phyloP scores from a whole-genome alignment of 169 alveolate genomes.

The Plasmodium fragile region DNA sequence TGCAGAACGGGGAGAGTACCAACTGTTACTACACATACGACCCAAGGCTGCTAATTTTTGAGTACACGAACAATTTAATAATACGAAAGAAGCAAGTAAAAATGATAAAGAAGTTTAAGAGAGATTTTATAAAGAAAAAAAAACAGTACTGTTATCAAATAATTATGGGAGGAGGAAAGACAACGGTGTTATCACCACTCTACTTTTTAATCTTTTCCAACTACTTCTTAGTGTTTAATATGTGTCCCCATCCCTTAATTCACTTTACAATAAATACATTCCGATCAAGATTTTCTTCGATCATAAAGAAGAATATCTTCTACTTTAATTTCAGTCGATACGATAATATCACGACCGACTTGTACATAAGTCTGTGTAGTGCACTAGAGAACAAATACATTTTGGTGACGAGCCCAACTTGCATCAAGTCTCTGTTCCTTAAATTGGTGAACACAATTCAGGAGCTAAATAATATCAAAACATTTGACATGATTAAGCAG shows the following conservation, averaged over 20 bases:
- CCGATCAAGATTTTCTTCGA: conserved; percentile 90
- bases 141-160: conserved; percentile 92
- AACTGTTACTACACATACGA: conserved; percentile 81
- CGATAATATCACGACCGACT: conserved; percentile 86
- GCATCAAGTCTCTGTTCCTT: conserved; percentile 90
- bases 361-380: conserved; percentile 87
- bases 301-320: conserved; percentile 87
- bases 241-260: conserved; percentile 90
- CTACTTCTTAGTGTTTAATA: conserved; percentile 86
- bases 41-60: conserved; percentile 92
- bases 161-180: conserved; percentile 96
- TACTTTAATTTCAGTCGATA: conserved; percentile 88
- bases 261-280: conserved; percentile 91
- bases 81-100: conserved; percentile 90
- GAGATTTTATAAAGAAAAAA: conserved; percentile 82
- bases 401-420: conserved; percentile 91
- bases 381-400: conserved; percentile 90
- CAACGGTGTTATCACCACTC: conserved; percentile 91
- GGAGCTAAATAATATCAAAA: conserved; percentile 81
- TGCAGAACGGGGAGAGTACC: neutral
- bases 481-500: conserved; percentile 76
- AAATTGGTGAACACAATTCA: conserved; percentile 88
- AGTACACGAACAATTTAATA: conserved; percentile 90
- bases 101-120: conserved; percentile 86
- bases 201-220: conserved; percentile 73